phyloP scores from a whole-genome alignment of 1,284 basidiomycete genomes.

The Ustilago trichophora region DNA sequence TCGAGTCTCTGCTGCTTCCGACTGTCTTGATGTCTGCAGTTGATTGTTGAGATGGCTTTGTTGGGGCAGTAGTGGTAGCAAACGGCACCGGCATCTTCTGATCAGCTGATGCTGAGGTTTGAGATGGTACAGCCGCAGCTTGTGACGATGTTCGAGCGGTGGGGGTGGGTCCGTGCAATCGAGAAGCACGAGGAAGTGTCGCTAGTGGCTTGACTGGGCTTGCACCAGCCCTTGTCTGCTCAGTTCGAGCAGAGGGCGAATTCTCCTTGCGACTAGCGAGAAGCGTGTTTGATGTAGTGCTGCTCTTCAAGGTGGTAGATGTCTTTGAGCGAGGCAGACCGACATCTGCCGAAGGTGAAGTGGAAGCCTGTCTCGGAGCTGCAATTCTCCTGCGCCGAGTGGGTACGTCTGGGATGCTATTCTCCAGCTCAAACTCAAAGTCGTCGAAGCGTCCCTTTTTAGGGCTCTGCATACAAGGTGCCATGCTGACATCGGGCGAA shows the following conservation, averaged over 20 bases:
- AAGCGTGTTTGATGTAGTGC: constrained; percentile 2
- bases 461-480: constrained; percentile 41
- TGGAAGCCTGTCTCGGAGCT: constrained; percentile 2
- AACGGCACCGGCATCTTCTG: constrained; percentile 2
- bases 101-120: background rate
- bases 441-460: constrained; percentile 43
- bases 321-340: constrained; percentile 31
- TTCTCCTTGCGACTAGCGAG: constrained; percentile 32
- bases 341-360: constrained; percentile 18
- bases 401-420: constrained; percentile 22
- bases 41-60: background rate
- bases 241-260: constrained; percentile 3
- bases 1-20: constrained; percentile 5
- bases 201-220: constrained; percentile 24
- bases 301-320: background rate
- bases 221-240: constrained; percentile 1
- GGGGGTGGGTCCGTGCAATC: constrained; percentile 13
- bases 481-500: constrained; percentile 26
- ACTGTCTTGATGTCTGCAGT: background rate
- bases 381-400: constrained; percentile 21
- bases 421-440: constrained; percentile 47
- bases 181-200: constrained; percentile 10
- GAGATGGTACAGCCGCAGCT: background rate
- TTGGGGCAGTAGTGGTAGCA: background rate
- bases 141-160: constrained; percentile 12